Percentiles rank a stretch among this genome's conserved stretches.
Conservation (phyloP, 345 rosid species). For the Luvunga scandens region DNA sequence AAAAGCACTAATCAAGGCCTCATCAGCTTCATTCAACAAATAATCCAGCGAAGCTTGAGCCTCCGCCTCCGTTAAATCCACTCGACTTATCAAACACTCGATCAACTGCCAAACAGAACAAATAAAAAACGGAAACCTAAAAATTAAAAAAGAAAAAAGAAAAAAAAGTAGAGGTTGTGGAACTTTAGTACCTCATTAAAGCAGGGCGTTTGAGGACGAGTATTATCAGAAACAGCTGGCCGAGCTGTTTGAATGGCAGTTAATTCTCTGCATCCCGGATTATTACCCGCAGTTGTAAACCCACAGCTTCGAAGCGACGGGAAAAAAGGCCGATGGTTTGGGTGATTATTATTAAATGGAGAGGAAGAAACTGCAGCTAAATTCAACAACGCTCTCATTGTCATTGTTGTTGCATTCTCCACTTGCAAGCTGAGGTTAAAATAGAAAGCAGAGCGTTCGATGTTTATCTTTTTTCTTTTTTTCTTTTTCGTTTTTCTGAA, state of each 20-base stretch:
- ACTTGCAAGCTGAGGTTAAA: neutral
- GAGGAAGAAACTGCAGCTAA: neutral
- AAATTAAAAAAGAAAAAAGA: neutral
- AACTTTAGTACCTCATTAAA: conserved; percentile 39
- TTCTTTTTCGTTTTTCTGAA: too few species aligned
- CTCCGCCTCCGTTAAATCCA: conserved; percentile 70
- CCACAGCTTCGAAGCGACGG: neutral
- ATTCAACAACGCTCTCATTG: neutral
- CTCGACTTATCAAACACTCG: conserved; percentile 58
- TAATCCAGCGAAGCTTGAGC: conserved; percentile 71
- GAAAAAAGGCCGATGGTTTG: neutral
- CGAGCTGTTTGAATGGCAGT: conserved; percentile 21
- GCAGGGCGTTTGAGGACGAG: conserved; percentile 28
- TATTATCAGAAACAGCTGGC: conserved; percentile 30
- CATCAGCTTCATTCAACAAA: conserved; percentile 57
- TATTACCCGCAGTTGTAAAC: neutral
- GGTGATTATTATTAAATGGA: conserved; percentile 5
- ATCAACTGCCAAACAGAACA: conserved; percentile 43
- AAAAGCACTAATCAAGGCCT: conserved; percentile 80
- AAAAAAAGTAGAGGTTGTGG: neutral
- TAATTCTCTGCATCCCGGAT: neutral
- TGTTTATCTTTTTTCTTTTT: too few species aligned
- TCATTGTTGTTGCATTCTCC: neutral
- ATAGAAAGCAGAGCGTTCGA: too few species aligned
- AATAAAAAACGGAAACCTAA: neutral